Conservation (phyloP, 306 rosid species). For the Styphnolobium japonicum region DNA sequence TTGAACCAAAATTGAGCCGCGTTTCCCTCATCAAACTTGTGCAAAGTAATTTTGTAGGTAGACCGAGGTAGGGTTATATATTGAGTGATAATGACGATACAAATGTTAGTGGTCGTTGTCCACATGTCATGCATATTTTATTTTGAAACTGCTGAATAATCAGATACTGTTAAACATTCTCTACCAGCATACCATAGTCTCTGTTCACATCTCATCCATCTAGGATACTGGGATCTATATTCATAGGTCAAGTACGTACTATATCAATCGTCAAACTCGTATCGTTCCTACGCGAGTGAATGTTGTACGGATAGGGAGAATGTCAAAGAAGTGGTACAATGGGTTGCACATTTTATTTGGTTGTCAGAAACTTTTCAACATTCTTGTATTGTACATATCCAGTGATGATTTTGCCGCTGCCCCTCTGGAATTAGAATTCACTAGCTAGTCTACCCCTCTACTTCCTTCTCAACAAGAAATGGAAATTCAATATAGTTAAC, state of each 20-base stretch:
- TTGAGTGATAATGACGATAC: conserved; percentile 37
- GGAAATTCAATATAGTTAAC: not conserved
- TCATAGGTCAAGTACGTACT: conserved; percentile 17
- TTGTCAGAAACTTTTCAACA: not conserved
- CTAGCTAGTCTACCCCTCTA: not conserved
- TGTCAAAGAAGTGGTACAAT: not conserved
- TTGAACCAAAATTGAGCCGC: not conserved
- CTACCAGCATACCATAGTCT: not conserved
- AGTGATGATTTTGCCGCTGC: not conserved
- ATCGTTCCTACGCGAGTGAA: not conserved
- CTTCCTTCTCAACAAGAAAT: not conserved
- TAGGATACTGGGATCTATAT: not conserved
- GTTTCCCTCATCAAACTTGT: not conserved
- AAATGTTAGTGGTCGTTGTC: not conserved
- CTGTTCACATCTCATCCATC: not conserved
- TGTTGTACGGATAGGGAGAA: not conserved
- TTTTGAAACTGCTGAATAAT: not conserved
- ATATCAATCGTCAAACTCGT: not conserved
- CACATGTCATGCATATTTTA: not conserved
- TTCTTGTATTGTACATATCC: not conserved
- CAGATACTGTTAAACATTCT: not conserved
- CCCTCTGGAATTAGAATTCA: not conserved
- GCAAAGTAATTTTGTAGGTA: not conserved
- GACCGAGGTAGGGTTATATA: conserved; percentile 1
- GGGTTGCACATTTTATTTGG: not conserved